phyloP scores from a whole-genome alignment of 306 rosid species.

The Trifolium fragiferum region DNA sequence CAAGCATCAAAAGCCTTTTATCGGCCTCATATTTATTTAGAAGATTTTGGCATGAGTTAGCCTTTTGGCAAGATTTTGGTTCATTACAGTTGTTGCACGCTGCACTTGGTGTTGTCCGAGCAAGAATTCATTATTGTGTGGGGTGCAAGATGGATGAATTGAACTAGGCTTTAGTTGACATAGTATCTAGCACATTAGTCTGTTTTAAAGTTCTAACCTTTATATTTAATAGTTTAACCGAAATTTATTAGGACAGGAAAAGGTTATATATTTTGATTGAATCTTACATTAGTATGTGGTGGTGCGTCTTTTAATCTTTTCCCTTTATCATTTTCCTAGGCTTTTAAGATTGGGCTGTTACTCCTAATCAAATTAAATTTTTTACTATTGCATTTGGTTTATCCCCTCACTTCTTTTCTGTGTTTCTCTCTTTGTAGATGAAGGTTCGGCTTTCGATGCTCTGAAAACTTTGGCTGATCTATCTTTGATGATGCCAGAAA shows the following conservation, averaged over 20 bases:
- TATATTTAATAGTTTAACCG: background rate
- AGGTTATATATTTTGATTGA: slow-evolving; percentile 28
- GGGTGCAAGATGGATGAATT: slow-evolving; percentile 6
- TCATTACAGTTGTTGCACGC: slow-evolving; percentile 10
- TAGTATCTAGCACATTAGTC: slow-evolving; percentile 18
- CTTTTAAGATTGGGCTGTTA: slow-evolving; percentile 40
- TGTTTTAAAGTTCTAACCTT: slow-evolving; percentile 9
- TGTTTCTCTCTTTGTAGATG: slow-evolving; percentile 63
- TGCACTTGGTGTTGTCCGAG: slow-evolving; percentile 29
- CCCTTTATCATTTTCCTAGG: slow-evolving; percentile 31
- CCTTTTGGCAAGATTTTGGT: slow-evolving; percentile 31
- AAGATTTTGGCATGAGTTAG: slow-evolving; percentile 28
- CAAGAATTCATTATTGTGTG: slow-evolving; percentile 23
- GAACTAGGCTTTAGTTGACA: slow-evolving; percentile 24
- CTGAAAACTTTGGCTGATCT: slow-evolving; percentile 85
- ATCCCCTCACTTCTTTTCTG: background rate
- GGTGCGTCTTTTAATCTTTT: slow-evolving; percentile 10
- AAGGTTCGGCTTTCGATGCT: slow-evolving; percentile 79
- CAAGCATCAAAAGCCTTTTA: slow-evolving; percentile 25
- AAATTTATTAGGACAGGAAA: slow-evolving; percentile 25
- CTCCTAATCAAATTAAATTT: slow-evolving; percentile 39
- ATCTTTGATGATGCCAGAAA: slow-evolving; percentile 87
- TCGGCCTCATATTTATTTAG: slow-evolving; percentile 8
- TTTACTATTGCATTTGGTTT: background rate
- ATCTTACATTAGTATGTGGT: slow-evolving; percentile 13